Evolutionary conservation across 2,329 filamentous ascomycete species (phyloP), one percentile per base, ranked within the genome.

Genomic region (Macrophomina phaseolina): DNA sequence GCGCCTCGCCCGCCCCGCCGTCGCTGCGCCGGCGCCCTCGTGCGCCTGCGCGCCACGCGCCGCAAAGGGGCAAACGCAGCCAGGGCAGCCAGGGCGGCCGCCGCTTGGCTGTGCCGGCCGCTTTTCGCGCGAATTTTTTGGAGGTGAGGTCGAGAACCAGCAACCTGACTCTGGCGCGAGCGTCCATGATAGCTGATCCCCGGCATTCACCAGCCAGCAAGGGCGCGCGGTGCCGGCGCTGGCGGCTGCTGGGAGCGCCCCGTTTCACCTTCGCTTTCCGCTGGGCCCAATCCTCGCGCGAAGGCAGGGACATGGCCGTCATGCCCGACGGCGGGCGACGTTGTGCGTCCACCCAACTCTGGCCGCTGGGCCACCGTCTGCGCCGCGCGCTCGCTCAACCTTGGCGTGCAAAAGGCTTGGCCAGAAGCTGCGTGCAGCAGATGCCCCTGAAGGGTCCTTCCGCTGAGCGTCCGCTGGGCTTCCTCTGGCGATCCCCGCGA

Each of bases 401-500:
- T 52, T 52, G 36, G 42, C 55, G 56, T 40, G 42, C 34, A 36
- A 60, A 60, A 60, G 40, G 55, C 55, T 60, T 48, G 58, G 45
- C 58, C 32, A n/a, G 40, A 30, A 23, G n/a, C 42, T 34, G 18
- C 56, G 23, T 6, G 1, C 46, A 30, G 60, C 60, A 51, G 45
- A 30, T n/a, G 23, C 61, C 61, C 48, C 48, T 64, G 36, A 45
- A 18, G 18, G 60, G 60, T 23, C 60, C 32, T 28, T 14, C 46
- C 53, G 53, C 12, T n/a, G 23, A 23, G 23, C 23, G 23, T 16
- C 32, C 40, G 40, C 38, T 34, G 51, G 5, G 28, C 51, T n/a
- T 14, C 45, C 61, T 64, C 48, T 53, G 61, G 12, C 53, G 61
- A 64, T 64, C 61, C 48, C 61, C 58, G 18, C 58, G 45, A 62